Evolutionary conservation across 2,329 filamentous ascomycete species (phyloP).

Genomic region (Colletotrichum zoysiae): DNA sequence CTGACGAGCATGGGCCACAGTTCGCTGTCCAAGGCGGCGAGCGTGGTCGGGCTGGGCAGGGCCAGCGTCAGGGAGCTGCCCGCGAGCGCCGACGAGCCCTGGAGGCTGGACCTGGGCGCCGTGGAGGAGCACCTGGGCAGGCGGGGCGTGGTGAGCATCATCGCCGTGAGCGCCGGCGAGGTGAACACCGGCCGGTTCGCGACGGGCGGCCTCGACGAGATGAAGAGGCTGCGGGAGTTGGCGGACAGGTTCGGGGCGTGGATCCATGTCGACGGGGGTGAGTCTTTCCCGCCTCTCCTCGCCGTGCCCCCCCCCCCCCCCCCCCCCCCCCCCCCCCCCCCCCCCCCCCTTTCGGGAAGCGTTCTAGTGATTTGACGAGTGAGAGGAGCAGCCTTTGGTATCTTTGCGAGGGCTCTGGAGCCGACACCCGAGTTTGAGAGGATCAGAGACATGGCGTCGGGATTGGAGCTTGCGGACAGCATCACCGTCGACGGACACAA

Average conservation of each 20-base stretch:
- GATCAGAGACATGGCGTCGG: conserved; percentile 65
- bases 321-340: too few relatives aligned
- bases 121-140: conserved; percentile 71
- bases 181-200: conserved; percentile 91
- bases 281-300: conserved; percentile 41
- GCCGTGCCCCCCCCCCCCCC: too few relatives aligned
- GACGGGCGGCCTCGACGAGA: conserved; percentile 68
- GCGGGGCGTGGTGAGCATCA: conserved; percentile 73
- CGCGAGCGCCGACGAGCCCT: conserved; percentile 65
- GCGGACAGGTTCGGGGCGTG: conserved; percentile 82
- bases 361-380: conserved; percentile 19
- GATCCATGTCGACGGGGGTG: conserved; percentile 88
- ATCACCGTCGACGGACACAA: conserved; percentile 92
- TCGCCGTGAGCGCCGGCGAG: conserved; percentile 86
- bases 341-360: background rate
- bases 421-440: conserved; percentile 66
- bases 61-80: conserved; percentile 73
- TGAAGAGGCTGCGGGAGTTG: conserved; percentile 72
- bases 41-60: conserved; percentile 83
- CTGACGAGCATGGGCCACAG: conserved; percentile 88
- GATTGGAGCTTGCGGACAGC: conserved; percentile 86
- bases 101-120: conserved; percentile 76
- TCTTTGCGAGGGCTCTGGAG: conserved; percentile 79
- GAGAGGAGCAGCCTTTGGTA: conserved; percentile 76
- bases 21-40: conserved; percentile 85